Conservation (phyloP, 2,329 filamentous ascomycete genomes). For the Colletotrichum caudatum region DNA sequence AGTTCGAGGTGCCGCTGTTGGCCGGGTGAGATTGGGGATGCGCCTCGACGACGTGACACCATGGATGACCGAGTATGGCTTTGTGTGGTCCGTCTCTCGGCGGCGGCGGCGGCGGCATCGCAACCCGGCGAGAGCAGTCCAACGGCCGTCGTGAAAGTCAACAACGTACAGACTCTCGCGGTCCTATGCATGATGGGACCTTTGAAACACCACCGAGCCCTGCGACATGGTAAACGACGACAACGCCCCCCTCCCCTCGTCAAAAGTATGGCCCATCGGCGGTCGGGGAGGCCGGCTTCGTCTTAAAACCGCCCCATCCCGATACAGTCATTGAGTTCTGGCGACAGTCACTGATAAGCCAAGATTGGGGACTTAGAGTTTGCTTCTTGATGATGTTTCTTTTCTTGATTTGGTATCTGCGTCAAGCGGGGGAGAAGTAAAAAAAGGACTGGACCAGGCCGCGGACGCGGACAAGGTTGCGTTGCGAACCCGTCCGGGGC, state of each 20-base stretch:
- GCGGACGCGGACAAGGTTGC: conserved; percentile 11
- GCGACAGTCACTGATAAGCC: not conserved
- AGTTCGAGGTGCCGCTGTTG: not conserved
- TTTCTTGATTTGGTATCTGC: conserved; percentile 4
- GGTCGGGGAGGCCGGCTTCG: not conserved
- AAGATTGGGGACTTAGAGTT: not conserved
- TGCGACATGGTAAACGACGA: not conserved
- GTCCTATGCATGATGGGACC: not conserved
- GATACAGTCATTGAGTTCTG: not conserved
- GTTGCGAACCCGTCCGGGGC: conserved; percentile 4
- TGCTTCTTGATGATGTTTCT: conserved; percentile 8
- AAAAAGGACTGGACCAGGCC: not conserved
- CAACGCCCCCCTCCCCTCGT: not conserved
- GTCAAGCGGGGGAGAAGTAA: not conserved
- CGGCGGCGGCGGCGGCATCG: not conserved
- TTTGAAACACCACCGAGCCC: not conserved
- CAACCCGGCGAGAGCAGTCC: not conserved
- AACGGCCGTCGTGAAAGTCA: not conserved
- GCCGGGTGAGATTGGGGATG: no score
- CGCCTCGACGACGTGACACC: not conserved
- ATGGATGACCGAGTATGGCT: not conserved
- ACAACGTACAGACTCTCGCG: not conserved
- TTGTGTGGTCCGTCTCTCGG: not conserved
- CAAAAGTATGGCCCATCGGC: not conserved
- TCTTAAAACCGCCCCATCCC: not conserved